Conservation (phyloP, 768 basidiomycete species). For the Russula earlei region DNA sequence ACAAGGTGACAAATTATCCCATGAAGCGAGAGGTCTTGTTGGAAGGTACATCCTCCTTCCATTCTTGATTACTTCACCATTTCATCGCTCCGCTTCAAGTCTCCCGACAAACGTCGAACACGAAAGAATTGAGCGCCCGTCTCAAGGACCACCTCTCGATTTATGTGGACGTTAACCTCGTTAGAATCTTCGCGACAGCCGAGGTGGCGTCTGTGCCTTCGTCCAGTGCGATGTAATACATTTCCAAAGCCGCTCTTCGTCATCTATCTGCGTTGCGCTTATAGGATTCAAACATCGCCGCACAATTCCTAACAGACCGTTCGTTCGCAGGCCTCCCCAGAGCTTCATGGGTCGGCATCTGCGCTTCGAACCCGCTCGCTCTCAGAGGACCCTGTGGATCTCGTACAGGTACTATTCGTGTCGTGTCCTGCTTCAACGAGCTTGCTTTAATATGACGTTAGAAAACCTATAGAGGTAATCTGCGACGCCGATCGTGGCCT, state of each 20-base stretch:
- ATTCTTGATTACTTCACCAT: conserved; percentile 1
- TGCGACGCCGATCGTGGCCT: conserved; percentile 14
- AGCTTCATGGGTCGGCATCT: conserved; percentile 64
- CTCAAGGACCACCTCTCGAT: conserved; percentile 60
- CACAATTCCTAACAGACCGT: conserved; percentile 51
- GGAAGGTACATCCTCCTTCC: conserved; percentile 47
- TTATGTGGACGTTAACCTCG: conserved; percentile 52
- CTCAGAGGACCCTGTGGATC: conserved; percentile 62
- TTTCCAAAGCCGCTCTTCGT: conserved; percentile 6
- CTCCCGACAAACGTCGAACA: conserved; percentile 63
- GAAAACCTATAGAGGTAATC: conserved; percentile 32
- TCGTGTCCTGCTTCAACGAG: background rate
- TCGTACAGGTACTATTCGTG: conserved; percentile 54
- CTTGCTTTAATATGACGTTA: conserved; percentile 15
- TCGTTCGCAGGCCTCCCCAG: conserved; percentile 42
- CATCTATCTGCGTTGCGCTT: background rate
- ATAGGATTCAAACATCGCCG: conserved; percentile 51
- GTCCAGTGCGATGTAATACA: conserved; percentile 68
- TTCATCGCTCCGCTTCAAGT: conserved; percentile 32
- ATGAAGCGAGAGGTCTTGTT: conserved; percentile 77
- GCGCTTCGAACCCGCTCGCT: conserved; percentile 71
- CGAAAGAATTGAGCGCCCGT: conserved; percentile 46
- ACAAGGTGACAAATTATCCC: conserved; percentile 39
- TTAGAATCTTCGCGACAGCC: conserved; percentile 66
- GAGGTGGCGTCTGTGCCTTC: conserved; percentile 76